These are phyloP conservation scores for Fusarium ramigenum DNA, from an alignment of 2,329 filamentous ascomycete genomes.

Conservation along the genomic window DNA sequence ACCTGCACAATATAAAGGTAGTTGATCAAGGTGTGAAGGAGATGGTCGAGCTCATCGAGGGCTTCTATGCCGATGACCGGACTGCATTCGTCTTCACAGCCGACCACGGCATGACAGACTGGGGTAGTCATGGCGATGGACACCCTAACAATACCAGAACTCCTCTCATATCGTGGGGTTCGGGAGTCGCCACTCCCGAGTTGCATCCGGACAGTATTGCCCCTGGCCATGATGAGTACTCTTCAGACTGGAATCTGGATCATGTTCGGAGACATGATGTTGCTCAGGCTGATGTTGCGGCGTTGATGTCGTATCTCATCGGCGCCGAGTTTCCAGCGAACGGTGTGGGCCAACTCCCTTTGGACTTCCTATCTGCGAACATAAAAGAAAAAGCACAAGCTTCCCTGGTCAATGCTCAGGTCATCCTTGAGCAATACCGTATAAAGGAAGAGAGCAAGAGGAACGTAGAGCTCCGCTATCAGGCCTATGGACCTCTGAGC, in stretches of 20 bases:
- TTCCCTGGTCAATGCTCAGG: constrained; percentile 82
- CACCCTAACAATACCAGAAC: constrained; percentile 97
- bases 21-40: constrained; percentile 91
- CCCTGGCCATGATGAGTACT: constrained; percentile 90
- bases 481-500: constrained; percentile 76
- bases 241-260: constrained; percentile 86
- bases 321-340: constrained; percentile 94
- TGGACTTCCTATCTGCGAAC: constrained; percentile 80
- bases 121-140: constrained; percentile 98
- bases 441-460: constrained; percentile 92
- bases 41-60: constrained; percentile 80
- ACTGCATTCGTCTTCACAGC: constrained; percentile 98
- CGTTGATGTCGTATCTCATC: constrained; percentile 92
- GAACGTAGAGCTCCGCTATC: constrained; percentile 78
- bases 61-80: constrained; percentile 85
- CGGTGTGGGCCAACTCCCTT: constrained; percentile 90
- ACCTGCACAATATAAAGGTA: constrained; percentile 91
- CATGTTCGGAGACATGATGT: constrained; percentile 89
- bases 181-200: constrained; percentile 82
- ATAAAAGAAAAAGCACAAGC: constrained; percentile 84
- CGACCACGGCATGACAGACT: constrained; percentile 99
- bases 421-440: constrained; percentile 93
- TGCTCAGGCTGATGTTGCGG: constrained; percentile 90
- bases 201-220: constrained; percentile 65
- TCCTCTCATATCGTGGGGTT: constrained; percentile 91